Conservation (phyloP, 2,329 filamentous ascomycete species). For the Stachybotrys chartarum region DNA sequence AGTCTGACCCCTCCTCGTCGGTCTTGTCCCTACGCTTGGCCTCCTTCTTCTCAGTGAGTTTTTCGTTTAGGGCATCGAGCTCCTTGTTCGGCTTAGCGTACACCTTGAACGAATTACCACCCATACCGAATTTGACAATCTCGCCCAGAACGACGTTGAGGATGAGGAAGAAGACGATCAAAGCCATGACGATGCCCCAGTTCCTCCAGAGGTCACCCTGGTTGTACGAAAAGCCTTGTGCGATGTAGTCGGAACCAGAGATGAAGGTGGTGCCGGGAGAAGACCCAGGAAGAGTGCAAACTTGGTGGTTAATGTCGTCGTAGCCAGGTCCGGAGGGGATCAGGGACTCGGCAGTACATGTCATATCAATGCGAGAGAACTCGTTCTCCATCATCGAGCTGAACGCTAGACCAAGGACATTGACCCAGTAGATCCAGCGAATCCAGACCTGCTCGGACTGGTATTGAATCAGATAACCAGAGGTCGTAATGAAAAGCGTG, state of each 20-base stretch:
- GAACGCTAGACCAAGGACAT: slow-evolving; percentile 68
- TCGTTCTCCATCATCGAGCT: slow-evolving; percentile 81
- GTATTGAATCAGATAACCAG: slow-evolving; percentile 79
- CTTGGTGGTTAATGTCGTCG: slow-evolving; percentile 63
- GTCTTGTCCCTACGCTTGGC: slow-evolving; percentile 40
- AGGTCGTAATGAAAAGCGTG: slow-evolving; percentile 73
- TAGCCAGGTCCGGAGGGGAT: slow-evolving; percentile 68
- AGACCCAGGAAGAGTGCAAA: slow-evolving; percentile 73
- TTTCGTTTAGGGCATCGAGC: slow-evolving; percentile 56
- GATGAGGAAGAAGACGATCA: slow-evolving; percentile 69
- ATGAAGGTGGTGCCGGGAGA: slow-evolving; percentile 56
- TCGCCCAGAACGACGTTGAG: slow-evolving; percentile 76
- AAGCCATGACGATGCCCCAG: slow-evolving; percentile 69
- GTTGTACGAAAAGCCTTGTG: slow-evolving; percentile 59
- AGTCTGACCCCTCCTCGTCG: slow-evolving; percentile 38
- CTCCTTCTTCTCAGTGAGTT: slow-evolving; percentile 52
- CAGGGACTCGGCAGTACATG: slow-evolving; percentile 60
- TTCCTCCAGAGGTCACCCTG: slow-evolving; percentile 71
- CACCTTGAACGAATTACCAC: slow-evolving; percentile 72
- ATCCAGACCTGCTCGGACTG: slow-evolving; percentile 68
- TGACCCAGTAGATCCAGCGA: slow-evolving; percentile 75
- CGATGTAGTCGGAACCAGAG: slow-evolving; percentile 62
- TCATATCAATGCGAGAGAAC: slow-evolving; percentile 62
- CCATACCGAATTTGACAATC: slow-evolving; percentile 68
- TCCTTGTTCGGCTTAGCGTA: slow-evolving; percentile 66